These are phyloP conservation scores for Jackrogersella minutella DNA, from an alignment of 495 filamentous ascomycete species.

Conservation along the genomic window DNA sequence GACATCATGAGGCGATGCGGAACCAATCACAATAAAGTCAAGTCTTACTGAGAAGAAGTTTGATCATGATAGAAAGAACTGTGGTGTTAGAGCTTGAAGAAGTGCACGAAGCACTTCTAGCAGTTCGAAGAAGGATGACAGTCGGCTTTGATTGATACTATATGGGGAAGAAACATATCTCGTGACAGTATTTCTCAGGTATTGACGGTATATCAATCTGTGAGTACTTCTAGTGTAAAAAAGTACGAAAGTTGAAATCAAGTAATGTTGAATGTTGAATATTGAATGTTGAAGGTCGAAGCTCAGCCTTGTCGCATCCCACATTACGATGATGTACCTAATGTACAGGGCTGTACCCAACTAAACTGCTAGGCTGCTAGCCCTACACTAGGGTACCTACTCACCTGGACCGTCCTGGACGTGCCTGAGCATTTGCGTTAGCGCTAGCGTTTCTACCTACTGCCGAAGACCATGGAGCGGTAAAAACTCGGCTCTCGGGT, in stretches of 20 bases:
- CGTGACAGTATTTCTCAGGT: neutral
- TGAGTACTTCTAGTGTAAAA: too few relatives aligned
- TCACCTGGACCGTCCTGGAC: too few relatives aligned
- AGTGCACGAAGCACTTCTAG: neutral
- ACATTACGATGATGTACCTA: too few relatives aligned
- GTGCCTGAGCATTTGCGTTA: neutral
- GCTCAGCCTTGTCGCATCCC: neutral
- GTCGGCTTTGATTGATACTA: neutral
- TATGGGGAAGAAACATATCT: neutral
- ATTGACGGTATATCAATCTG: too few relatives aligned
- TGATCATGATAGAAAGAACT: conserved; percentile 10
- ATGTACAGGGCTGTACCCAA: too few relatives aligned
- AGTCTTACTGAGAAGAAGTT: conserved; percentile 11
- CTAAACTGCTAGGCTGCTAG: too few relatives aligned
- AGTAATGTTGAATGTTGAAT: too few relatives aligned
- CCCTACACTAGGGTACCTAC: too few relatives aligned
- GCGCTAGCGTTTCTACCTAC: neutral
- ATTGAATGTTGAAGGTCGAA: too few relatives aligned
- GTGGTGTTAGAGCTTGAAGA: neutral
- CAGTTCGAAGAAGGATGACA: neutral
- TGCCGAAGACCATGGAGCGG: neutral
- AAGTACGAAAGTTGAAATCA: too few relatives aligned
- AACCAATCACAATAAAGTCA: conserved; percentile 13
- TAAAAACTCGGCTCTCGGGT: neutral
- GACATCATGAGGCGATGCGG: conserved; percentile 61